These are phyloP conservation scores for Pyrenochaeta sp. DNA, from an alignment of 2,329 filamentous ascomycete genomes.

Conservation along the genomic window DNA sequence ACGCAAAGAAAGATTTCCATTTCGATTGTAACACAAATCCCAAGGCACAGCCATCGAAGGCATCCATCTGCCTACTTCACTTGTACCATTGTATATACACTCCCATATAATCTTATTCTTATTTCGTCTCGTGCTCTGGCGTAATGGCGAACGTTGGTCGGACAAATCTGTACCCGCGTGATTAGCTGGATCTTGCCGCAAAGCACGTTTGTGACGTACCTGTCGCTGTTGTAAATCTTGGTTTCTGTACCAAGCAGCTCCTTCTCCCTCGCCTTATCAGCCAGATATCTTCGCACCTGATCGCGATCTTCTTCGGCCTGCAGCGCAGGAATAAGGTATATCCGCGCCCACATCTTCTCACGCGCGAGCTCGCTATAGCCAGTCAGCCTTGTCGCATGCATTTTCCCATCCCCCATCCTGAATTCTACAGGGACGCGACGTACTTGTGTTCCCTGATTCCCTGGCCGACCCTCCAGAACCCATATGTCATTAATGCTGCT, in stretches of 20 bases:
- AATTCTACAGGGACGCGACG: conserved; percentile 39
- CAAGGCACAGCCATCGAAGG: conserved; percentile 5
- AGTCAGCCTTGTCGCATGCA: conserved; percentile 24
- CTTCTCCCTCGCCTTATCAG: conserved; percentile 90
- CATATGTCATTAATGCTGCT: conserved; percentile 82
- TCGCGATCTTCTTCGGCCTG: conserved; percentile 98
- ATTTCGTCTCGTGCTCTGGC: conserved; percentile 70
- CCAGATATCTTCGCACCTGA: conserved; percentile 84
- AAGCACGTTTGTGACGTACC: conserved; percentile 63
- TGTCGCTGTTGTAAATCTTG: conserved; percentile 86
- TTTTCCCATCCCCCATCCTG: not conserved
- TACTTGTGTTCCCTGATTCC: conserved; percentile 94
- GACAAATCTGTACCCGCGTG: conserved; percentile 57
- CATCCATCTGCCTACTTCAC: conserved; percentile 3
- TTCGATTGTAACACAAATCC: conserved; percentile 10
- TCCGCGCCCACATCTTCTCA: conserved; percentile 98
- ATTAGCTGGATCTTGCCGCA: conserved; percentile 11
- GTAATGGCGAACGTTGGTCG: conserved; percentile 80
- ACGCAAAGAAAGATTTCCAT: conserved; percentile 19
- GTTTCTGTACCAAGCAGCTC: conserved; percentile 84
- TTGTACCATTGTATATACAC: conserved; percentile 24
- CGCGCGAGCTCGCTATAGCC: conserved; percentile 81
- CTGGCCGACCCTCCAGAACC: conserved; percentile 85
- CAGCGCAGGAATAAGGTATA: conserved; percentile 90
- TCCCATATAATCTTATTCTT: conserved; percentile 31